Evolutionary conservation across 163 green algal species (phyloP), one percentile per base, ranked within the genome.

Genomic region (Volvox carteri): DNA sequence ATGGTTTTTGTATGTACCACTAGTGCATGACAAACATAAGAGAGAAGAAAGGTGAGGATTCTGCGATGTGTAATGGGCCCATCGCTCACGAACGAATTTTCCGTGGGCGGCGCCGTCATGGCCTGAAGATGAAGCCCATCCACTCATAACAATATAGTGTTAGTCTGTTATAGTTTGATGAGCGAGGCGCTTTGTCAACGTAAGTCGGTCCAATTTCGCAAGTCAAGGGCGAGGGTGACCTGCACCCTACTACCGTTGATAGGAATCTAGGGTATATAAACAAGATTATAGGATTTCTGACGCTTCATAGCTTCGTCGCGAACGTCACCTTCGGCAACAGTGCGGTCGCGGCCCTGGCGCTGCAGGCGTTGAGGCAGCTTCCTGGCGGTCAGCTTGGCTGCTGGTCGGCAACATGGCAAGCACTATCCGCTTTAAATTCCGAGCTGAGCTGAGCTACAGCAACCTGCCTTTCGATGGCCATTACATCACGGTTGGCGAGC

Each of bases 401-500:
- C 42, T 50, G 41, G 28, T 75, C 35, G 23, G 14, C 28, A 76
- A 28, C 41, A 91, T 91, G 85, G 52, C 65, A 4, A 70, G 62
- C 30, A 74, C 48, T 14, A 76, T 95, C 11, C 84, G 87, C 21
- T 94, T 93, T 56, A 97, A 98, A 92, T 97, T 98, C 84, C 94
- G 95, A 48, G 89, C 84, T 18, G 88, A 92, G 18, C 90, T 92
- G 2, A 81, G 72, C 14, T 96, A 93, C 85, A 95, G 72, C 23
- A 90, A 93, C 9, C 52, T 96, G 14, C 41, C 72, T 1, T 98
- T 98, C 78, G 94, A 97, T 76, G 96, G 96, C 37, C 74, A 93
- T 65, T 97, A 96, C 88, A 93, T 98, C n/a, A 93, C 84, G 18
- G 94, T 97, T 16, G 91, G 90, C n/a, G 95, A 98, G 90, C 91